Base-by-base conservation (phyloP, 768 basidiomycete species). In the Holtermannia corniformis region DNA sequence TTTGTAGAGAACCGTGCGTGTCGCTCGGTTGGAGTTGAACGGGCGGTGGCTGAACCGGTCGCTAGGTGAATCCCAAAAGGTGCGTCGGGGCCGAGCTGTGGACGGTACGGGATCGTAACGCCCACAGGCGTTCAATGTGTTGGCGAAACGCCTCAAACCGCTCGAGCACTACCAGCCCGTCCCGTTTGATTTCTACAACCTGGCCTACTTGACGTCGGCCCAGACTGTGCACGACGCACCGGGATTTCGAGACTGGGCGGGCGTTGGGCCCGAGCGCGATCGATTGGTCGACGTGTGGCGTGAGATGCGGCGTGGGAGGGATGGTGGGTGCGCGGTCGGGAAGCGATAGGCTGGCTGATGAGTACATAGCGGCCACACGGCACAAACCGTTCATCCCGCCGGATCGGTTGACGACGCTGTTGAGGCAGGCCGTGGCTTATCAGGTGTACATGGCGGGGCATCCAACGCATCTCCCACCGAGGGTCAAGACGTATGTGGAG, bases 111-210 rank as follows among this genome's bases (percentile, higher is more conserved):
- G n/a, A n/a, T n/a, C n/a, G 5, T 37, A 10, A n/a, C 45, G 13
- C 26, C 5, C 19, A 23, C 58, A 68, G 55, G 71, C 69, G 5
- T 72, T 72, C 61, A 70, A 67, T 44, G 60, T 69, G 16, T 58
- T 72, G 10, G 56, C 61, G 49, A 70, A 69, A 44, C 63, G 69
- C 3, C 52, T 72, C 5, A 72, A 72, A 52, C 71, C 71, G 5
- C 61, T 72, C 41, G 71, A 72, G 43, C 71, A 70, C 51, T 72
- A 67, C 47, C 68, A 70, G 45, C 69, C 71, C 5, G 61, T 65
- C 16, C 67, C 69, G 4, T 68, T 64, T 47, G 68, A 70, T 54
- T 71, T 70, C 55, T 64, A 64, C 47, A 64, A 66, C 50, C 61
- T 72, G 13, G 62, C 67, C 13, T 72, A 72, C 55, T 58, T 72